Evolutionary conservation across 768 basidiomycete genomes (phyloP).

Genomic region (Tephrocybe sp.): DNA sequence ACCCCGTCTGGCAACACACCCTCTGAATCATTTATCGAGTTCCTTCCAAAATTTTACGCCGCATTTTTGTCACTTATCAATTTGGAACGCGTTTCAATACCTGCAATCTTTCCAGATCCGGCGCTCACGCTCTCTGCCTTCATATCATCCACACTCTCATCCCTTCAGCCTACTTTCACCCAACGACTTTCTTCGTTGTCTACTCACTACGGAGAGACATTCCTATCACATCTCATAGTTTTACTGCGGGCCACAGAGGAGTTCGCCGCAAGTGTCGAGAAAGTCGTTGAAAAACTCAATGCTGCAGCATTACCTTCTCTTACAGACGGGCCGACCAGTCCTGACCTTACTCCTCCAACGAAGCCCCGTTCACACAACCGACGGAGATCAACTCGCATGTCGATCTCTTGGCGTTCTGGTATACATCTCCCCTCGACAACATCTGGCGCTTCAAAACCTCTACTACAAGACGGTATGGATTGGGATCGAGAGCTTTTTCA

Average conservation of each 20-base stretch:
- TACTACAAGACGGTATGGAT: slow-evolving; percentile 41
- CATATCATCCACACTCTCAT: slow-evolving; percentile 76
- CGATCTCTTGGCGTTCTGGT: slow-evolving; percentile 57
- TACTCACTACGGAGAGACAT: slow-evolving; percentile 59
- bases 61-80: slow-evolving; percentile 63
- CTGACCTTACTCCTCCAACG: slow-evolving; percentile 13
- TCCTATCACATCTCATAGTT: slow-evolving; percentile 68
- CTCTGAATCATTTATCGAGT: slow-evolving; percentile 52
- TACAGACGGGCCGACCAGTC: slow-evolving; percentile 14
- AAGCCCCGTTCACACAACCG: slow-evolving; percentile 32
- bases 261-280: slow-evolving; percentile 70
- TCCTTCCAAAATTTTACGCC: slow-evolving; percentile 75
- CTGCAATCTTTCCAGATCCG: slow-evolving; percentile 87
- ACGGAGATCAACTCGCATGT: slow-evolving; percentile 60
- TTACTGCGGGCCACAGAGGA: slow-evolving; percentile 77
- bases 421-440: slow-evolving; percentile 29
- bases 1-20: slow-evolving; percentile 15
- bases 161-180: slow-evolving; percentile 76
- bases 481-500: slow-evolving; percentile 95
- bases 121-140: slow-evolving; percentile 72
- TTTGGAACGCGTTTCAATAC: slow-evolving; percentile 69
- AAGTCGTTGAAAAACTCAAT: slow-evolving; percentile 72
- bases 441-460: slow-evolving; percentile 18
- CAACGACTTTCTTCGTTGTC: slow-evolving; percentile 73
- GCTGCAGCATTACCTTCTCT: slow-evolving; percentile 27